These are phyloP conservation scores for Alternaria rosae DNA, from an alignment of 2,329 filamentous ascomycete genomes.

Conservation along the genomic window DNA sequence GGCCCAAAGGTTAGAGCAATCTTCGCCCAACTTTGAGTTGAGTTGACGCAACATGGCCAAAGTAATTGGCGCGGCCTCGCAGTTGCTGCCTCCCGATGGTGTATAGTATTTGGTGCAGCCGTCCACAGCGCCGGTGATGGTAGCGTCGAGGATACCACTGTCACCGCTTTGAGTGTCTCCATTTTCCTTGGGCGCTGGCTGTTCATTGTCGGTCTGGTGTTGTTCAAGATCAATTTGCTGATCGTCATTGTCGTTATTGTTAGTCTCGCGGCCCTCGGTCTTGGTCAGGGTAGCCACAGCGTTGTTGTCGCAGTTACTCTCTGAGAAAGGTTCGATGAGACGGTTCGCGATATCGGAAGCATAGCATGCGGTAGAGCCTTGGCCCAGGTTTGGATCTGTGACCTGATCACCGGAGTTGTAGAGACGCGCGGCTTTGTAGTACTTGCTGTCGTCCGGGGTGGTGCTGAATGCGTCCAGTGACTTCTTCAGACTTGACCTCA, in stretches of 20 bases:
- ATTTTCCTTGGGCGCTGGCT: not conserved
- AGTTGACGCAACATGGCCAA: slow-evolving; percentile 36
- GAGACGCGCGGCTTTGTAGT: slow-evolving; percentile 58
- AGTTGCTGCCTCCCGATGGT: slow-evolving; percentile 41
- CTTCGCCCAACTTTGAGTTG: slow-evolving; percentile 41
- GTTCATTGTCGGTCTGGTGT: not conserved
- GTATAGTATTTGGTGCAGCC: slow-evolving; percentile 45
- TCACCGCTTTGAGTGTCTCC: not conserved
- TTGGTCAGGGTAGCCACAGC: not conserved
- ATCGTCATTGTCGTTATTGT: not conserved
- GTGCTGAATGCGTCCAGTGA: slow-evolving; percentile 35
- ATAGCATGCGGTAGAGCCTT: slow-evolving; percentile 59
- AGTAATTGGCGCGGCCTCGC: slow-evolving; percentile 40
- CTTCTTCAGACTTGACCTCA: slow-evolving; percentile 55
- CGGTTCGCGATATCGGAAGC: slow-evolving; percentile 61
- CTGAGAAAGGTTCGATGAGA: slow-evolving; percentile 30
- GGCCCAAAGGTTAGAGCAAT: slow-evolving; percentile 49
- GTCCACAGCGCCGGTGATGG: slow-evolving; percentile 19
- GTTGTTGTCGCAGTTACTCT: not conserved
- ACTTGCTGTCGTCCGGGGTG: slow-evolving; percentile 47
- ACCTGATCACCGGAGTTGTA: slow-evolving; percentile 60
- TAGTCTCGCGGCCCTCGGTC: not conserved
- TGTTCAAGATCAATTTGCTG: not conserved
- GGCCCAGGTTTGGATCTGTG: slow-evolving; percentile 47
- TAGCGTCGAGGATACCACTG: not conserved